A percentile compares a stretch with the other conserved stretches of the same genome.
Conservation (phyloP, 2,329 filamentous ascomycete genomes). For the Microcyclospora pomicola region DNA sequence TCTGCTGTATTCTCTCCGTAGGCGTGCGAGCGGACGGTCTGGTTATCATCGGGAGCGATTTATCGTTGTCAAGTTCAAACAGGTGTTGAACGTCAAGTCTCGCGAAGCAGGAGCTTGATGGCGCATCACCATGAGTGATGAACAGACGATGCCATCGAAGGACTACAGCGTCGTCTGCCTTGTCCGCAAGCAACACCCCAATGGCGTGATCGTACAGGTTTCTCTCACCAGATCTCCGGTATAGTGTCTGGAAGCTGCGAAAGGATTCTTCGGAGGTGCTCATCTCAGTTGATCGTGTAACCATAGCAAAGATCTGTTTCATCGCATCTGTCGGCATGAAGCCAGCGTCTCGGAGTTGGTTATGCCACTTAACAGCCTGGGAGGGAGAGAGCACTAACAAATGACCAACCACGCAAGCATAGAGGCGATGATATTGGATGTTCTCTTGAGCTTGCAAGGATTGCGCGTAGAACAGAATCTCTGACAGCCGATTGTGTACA, state of each 20-base stretch:
- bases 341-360: slow-evolving; percentile 22
- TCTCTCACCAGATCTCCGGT: slow-evolving; percentile 22
- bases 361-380: slow-evolving; percentile 19
- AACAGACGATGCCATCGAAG: slow-evolving; percentile 29
- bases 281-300: no score
- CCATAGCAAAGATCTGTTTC: slow-evolving; percentile 3
- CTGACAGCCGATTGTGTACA: slow-evolving; percentile 10
- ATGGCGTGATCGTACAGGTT: slow-evolving; percentile 31
- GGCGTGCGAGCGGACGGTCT: not conserved
- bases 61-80: slow-evolving; percentile 10
- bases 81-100: slow-evolving; percentile 18
- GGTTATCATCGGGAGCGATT: slow-evolving; percentile 10
- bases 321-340: slow-evolving; percentile 19
- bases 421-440: slow-evolving; percentile 25
- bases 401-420: slow-evolving; percentile 31
- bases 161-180: slow-evolving; percentile 13
- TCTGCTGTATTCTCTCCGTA: not conserved
- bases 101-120: slow-evolving; percentile 21
- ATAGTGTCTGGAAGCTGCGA: slow-evolving; percentile 22
- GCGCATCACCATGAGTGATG: slow-evolving; percentile 23
- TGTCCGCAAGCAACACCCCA: slow-evolving; percentile 17
- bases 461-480: slow-evolving; percentile 28
- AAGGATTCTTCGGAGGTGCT: no score
- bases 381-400: slow-evolving; percentile 19
- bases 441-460: slow-evolving; percentile 27